These are phyloP conservation scores for Termitomyces sp. DNA, from an alignment of 768 basidiomycete genomes.

Conservation along the genomic window DNA sequence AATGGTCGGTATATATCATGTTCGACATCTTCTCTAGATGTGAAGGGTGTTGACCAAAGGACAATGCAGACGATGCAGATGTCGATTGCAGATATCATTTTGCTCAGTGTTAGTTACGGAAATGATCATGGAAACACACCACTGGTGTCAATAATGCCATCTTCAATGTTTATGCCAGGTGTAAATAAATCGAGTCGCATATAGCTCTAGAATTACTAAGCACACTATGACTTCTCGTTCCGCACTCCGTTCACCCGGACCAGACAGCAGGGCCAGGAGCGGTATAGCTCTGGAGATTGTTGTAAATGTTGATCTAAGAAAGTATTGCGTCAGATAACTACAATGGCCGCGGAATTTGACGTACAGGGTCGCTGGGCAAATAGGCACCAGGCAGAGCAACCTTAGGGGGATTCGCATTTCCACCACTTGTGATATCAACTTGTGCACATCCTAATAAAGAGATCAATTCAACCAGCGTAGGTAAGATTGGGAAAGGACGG, in stretches of 20 bases:
- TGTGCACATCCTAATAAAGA: constrained; percentile 37
- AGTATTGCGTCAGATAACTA: background rate
- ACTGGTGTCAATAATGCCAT: too few relatives aligned
- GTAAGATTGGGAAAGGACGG: background rate
- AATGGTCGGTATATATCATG: too few relatives aligned
- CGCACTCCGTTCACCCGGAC: constrained; percentile 25
- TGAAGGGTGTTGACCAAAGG: too few relatives aligned
- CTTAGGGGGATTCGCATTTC: constrained; percentile 40
- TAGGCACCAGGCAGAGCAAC: constrained; percentile 46
- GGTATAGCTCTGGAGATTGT: constrained; percentile 50
- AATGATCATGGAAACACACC: too few relatives aligned
- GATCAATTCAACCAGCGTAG: background rate
- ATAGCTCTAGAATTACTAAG: background rate
- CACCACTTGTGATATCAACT: constrained; percentile 38
- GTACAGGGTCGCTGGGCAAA: constrained; percentile 36
- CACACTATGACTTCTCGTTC: background rate
- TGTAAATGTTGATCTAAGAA: constrained; percentile 50
- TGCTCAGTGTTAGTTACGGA: background rate
- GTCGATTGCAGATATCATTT: too few relatives aligned
- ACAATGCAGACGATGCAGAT: too few relatives aligned
- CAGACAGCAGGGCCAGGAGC: constrained; percentile 32
- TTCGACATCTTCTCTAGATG: too few relatives aligned
- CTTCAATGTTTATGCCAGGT: background rate
- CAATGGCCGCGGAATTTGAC: background rate
- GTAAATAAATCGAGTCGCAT: background rate